A percentile compares a stretch with the other conserved stretches of the same genome.
Evolutionary conservation across 495 filamentous ascomycete species (phyloP).

Genomic region (Tuber magnatum): DNA sequence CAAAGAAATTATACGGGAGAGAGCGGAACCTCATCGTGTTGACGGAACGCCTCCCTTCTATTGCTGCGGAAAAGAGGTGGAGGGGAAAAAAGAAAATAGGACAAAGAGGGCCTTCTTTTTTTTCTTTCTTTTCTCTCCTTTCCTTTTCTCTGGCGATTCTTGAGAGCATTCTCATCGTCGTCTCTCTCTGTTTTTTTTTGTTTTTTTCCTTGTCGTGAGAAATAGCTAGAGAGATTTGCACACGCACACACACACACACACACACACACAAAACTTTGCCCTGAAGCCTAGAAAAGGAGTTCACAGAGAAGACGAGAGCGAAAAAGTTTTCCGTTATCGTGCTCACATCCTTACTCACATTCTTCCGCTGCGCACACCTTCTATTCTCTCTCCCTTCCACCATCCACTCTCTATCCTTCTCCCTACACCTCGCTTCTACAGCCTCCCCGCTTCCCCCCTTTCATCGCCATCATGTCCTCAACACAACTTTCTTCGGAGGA

Average conservation of each 20-base stretch:
- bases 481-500: conserved; percentile 57
- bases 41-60: neutral
- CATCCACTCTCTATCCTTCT: neutral
- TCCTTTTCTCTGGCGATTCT: neutral
- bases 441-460: neutral
- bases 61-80: neutral
- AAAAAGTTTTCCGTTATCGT: neutral
- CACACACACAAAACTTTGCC: neutral
- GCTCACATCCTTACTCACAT: neutral
- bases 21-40: neutral
- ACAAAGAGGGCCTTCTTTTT: neutral
- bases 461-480: conserved; percentile 26
- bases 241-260: conserved; percentile 1
- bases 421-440: neutral
- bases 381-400: neutral
- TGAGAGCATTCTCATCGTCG: neutral
- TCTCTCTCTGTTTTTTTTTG: neutral
- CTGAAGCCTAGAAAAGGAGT: conserved; percentile 3
- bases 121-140: neutral
- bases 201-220: conserved; percentile 1
- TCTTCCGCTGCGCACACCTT: neutral
- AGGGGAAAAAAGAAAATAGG: neutral
- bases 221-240: conserved; percentile 3
- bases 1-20: neutral
- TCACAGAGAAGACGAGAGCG: neutral